Evolutionary conservation across 176 grass and related monocot species (phyloP), one percentile per base, ranked within the genome.

Genomic region (Urochloa ruziziensis): DNA sequence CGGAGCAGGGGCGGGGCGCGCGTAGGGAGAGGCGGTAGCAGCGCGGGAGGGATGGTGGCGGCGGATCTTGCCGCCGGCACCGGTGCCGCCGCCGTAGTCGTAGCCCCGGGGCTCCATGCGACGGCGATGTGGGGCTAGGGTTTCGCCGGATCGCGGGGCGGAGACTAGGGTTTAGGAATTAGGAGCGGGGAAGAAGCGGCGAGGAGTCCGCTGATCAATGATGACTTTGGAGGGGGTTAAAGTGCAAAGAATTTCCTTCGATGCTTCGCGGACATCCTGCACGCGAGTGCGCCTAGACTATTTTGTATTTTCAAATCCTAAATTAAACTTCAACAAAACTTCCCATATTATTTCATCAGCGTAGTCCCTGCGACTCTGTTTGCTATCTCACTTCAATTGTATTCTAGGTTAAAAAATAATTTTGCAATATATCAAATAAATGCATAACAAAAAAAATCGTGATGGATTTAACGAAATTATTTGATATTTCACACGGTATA

Each of bases 31-130:
- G 1, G 82, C 70, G 17, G 74, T 60, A 43, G 59, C 79, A 1
- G 80, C 66, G 51, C 89, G 89, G 68, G 59, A 48, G 17, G 74
- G 12, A 27, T 19, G 70, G 21, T 53, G 68, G 14, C 75, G 76
- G 10, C 53, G 75, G 60, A 91, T 72, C 82, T 91, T 88, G 34
- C 89, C 89, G 19, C 89, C 81, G 19, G 85, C 39, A 43, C 62
- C 27, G 21, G 2, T 7, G 48, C 66, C 67, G 44, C 81, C 77
- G 42, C 70, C 89, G 71, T 85, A 91, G 56, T 40, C 73, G 28
- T 65, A 65, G 28, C 60, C 42, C 34, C 57, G 78, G 13, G 83
- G 64, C 10, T 79, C 83, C 88, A 90, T 90, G 18, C 71, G 28
- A 29, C 78, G 70, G 23, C 43, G 78, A 71, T 70, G 69, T 42